These are phyloP conservation scores for Boletellus sp. DNA, from an alignment of 768 basidiomycete species.

Conservation along the genomic window DNA sequence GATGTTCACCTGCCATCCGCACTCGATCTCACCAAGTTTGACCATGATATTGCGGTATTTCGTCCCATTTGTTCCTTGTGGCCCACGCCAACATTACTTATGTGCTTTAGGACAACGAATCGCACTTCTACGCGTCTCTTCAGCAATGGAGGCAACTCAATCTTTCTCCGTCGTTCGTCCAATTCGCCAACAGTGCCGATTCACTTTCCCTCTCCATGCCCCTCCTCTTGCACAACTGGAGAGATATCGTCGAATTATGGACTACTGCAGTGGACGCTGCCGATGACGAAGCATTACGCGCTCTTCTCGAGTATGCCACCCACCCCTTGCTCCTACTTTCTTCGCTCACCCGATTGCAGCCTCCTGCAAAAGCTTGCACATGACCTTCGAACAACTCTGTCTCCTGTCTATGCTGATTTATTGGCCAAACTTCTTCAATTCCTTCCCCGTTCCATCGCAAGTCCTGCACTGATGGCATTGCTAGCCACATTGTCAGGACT, in stretches of 20 bases:
- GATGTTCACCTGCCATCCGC: constrained; percentile 70
- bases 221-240: constrained; percentile 76
- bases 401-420: constrained; percentile 56
- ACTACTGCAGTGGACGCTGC: constrained; percentile 49
- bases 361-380: constrained; percentile 75
- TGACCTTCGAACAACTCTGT: constrained; percentile 75
- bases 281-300: constrained; percentile 69
- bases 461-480: constrained; percentile 56
- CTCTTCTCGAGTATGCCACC: constrained; percentile 68
- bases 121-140: constrained; percentile 73
- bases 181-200: constrained; percentile 60
- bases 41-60: constrained; percentile 57
- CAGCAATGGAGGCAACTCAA: constrained; percentile 79
- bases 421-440: constrained; percentile 54
- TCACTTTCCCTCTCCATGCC: constrained; percentile 72
- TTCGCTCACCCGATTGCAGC: constrained; percentile 37
- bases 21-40: constrained; percentile 51
- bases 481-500: constrained; percentile 64
- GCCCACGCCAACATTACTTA: not conserved
- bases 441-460: constrained; percentile 56
- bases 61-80: not conserved
- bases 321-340: not conserved
- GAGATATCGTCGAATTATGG: constrained; percentile 66
- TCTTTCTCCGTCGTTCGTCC: constrained; percentile 69
- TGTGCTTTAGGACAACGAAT: constrained; percentile 62